Percentiles rank a stretch among this genome's conserved stretches.
phyloP scores from a whole-genome alignment of 2,329 filamentous ascomycete species.

The Dothistroma pini region DNA sequence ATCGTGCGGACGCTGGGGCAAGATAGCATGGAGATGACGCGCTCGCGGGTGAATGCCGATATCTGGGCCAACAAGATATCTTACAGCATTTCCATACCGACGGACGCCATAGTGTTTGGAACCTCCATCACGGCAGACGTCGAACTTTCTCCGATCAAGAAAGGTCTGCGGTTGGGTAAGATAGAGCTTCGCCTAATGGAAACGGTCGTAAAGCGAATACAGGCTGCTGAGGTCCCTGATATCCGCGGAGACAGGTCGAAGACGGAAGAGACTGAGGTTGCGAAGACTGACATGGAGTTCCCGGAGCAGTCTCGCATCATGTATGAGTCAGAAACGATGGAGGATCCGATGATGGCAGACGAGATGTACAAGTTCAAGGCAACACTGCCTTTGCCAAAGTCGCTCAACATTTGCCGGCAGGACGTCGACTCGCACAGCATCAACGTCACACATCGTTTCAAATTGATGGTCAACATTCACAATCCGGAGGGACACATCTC shows the following conservation, averaged over 20 bases:
- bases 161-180: slow-evolving; percentile 80
- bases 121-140: slow-evolving; percentile 82
- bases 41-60: slow-evolving; percentile 67
- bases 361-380: slow-evolving; percentile 59
- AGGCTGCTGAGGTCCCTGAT: slow-evolving; percentile 33
- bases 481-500: slow-evolving; percentile 95
- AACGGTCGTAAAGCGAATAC: slow-evolving; percentile 53
- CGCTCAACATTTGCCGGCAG: slow-evolving; percentile 77
- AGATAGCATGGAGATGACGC: slow-evolving; percentile 66
- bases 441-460: slow-evolving; percentile 88
- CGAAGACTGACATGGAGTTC: slow-evolving; percentile 38
- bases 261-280: slow-evolving; percentile 37
- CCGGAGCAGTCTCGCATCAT: slow-evolving; percentile 35
- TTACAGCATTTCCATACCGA: slow-evolving; percentile 89
- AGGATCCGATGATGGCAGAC: slow-evolving; percentile 43
- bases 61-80: slow-evolving; percentile 98
- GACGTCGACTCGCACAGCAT: slow-evolving; percentile 86
- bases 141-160: slow-evolving; percentile 80
- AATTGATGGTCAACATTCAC: slow-evolving; percentile 83
- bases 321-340: slow-evolving; percentile 38
- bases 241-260: slow-evolving; percentile 33
- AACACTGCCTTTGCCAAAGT: slow-evolving; percentile 69
- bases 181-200: slow-evolving; percentile 80
- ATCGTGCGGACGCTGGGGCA: slow-evolving; percentile 48
- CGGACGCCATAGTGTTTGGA: slow-evolving; percentile 91